phyloP scores from a whole-genome alignment of 108 stramenopile species.

The Schizochytrium sp. region DNA sequence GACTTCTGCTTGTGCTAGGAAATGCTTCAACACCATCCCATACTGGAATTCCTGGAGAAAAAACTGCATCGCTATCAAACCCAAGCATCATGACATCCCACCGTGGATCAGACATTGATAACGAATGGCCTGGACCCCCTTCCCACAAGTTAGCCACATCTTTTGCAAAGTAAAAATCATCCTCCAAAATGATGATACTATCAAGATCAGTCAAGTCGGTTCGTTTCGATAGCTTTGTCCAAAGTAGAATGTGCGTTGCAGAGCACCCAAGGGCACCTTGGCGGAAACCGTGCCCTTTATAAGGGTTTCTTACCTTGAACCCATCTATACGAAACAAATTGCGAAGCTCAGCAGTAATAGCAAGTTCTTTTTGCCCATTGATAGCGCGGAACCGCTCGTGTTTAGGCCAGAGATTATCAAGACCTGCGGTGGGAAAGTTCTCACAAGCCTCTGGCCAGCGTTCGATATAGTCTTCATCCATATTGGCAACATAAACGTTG shows the following conservation, averaged over 20 bases:
- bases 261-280: constrained; percentile 11
- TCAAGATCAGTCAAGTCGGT: background rate
- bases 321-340: constrained; percentile 2
- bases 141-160: background rate
- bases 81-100: constrained; percentile 34
- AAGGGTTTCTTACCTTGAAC: background rate
- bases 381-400: constrained; percentile 31
- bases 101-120: background rate
- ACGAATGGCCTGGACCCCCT: background rate
- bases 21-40: constrained; percentile 4
- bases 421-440: background rate
- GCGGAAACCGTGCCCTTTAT: constrained; percentile 27
- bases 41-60: background rate
- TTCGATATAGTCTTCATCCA: background rate
- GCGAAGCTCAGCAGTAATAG: background rate
- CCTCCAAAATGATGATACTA: constrained; percentile 3
- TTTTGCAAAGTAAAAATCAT: background rate
- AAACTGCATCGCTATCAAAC: background rate
- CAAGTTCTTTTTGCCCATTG: background rate
- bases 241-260: background rate
- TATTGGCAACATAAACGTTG: background rate
- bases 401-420: background rate
- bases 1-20: background rate
- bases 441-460: background rate
- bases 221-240: background rate